phyloP scores from a whole-genome alignment of 352 stramenopile genomes.

The Globisporangium splendens region DNA sequence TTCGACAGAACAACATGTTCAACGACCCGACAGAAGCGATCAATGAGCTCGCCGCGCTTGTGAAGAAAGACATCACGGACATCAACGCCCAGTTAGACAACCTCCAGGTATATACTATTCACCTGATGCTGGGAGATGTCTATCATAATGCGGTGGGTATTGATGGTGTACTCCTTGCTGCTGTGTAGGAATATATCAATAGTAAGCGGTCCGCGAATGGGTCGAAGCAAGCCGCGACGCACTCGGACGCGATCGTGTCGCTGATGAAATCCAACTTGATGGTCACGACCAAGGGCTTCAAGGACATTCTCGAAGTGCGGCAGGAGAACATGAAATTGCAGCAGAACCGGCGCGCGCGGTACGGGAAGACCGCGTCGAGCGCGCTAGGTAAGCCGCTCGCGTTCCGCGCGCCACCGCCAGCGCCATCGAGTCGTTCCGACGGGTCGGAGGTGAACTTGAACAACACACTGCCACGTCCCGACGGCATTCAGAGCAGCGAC shows the following conservation, averaged over 20 bases:
- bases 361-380: conserved; percentile 70
- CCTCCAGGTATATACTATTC: conserved; percentile 27
- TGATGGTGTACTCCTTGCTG: neutral
- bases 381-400: conserved; percentile 71
- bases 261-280: conserved; percentile 86
- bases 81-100: conserved; percentile 87
- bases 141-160: too few species aligned
- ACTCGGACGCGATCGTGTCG: conserved; percentile 80
- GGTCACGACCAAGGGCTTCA: conserved; percentile 74
- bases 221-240: conserved; percentile 69
- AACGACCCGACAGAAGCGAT: conserved; percentile 83
- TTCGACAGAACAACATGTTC: conserved; percentile 89
- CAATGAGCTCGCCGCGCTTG: conserved; percentile 73
- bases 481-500: conserved; percentile 39
- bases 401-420: conserved; percentile 42
- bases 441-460: conserved; percentile 40
- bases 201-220: conserved; percentile 51
- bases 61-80: conserved; percentile 87
- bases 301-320: conserved; percentile 82
- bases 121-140: neutral
- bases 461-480: conserved; percentile 54
- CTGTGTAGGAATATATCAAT: conserved; percentile 60
- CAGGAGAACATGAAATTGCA: conserved; percentile 87
- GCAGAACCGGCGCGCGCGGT: conserved; percentile 71
- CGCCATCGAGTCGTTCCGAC: conserved; percentile 15